These are phyloP conservation scores for Crotalaria pallida DNA, from an alignment of 306 rosid genomes.

Conservation along the genomic window DNA sequence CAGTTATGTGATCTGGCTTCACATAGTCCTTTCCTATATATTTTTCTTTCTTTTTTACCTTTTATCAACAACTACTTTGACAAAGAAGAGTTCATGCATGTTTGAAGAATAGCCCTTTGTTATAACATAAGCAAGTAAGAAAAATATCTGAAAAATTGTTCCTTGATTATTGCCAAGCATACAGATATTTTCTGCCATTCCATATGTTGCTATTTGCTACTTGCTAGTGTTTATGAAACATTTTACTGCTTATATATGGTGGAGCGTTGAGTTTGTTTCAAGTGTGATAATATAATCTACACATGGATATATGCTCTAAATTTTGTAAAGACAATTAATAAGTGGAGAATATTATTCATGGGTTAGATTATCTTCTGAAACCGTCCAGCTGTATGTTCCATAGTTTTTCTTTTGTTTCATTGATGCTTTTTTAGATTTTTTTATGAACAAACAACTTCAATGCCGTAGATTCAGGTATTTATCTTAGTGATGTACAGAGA, in stretches of 20 bases:
- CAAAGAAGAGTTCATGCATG: background rate
- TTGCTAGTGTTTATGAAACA: background rate
- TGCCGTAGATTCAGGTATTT: background rate
- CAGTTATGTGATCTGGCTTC: background rate
- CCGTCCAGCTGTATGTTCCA: background rate
- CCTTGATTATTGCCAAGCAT: background rate
- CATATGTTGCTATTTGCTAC: too few relatives aligned
- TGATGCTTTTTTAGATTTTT: background rate
- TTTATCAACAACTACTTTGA: background rate
- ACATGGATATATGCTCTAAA: background rate
- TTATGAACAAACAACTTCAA: background rate
- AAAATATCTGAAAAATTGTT: background rate
- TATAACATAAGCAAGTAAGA: background rate
- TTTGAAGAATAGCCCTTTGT: constrained; percentile 3
- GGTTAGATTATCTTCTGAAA: constrained; percentile 12
- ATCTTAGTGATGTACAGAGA: background rate
- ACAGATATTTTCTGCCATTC: background rate
- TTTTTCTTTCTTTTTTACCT: background rate
- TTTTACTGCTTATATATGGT: background rate
- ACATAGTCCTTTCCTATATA: background rate
- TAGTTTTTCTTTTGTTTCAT: background rate
- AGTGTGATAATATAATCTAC: background rate
- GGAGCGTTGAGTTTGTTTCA: background rate
- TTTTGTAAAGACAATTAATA: background rate
- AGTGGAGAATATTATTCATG: background rate